phyloP scores from a whole-genome alignment of 164 flowering plant genomes.

The Houttuynia cordata region DNA sequence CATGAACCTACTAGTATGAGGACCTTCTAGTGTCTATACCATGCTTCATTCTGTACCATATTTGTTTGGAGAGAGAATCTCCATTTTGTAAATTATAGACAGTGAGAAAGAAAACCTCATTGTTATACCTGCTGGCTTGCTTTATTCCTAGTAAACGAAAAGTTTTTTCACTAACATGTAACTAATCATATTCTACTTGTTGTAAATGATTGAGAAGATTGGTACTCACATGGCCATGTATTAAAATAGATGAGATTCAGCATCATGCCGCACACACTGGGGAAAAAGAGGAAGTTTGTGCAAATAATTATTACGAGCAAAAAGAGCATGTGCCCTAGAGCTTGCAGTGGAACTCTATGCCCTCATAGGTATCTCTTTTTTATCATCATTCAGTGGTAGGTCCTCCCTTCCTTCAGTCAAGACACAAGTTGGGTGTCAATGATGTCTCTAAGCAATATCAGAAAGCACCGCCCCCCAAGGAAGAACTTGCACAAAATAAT shows the following conservation, averaged over 20 bases:
- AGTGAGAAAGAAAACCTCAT: not conserved
- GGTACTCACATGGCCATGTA: slow-evolving; percentile 13
- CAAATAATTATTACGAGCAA: too few relatives aligned
- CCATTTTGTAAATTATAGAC: not conserved
- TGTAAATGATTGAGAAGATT: slow-evolving; percentile 12
- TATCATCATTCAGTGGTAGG: slow-evolving; percentile 3
- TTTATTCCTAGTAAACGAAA: not conserved
- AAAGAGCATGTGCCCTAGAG: not conserved
- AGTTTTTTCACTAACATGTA: not conserved
- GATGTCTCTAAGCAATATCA: slow-evolving; percentile 1
- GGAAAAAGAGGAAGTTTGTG: not conserved
- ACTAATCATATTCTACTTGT: slow-evolving; percentile 6
- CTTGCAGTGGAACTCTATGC: not conserved
- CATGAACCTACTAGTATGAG: not conserved
- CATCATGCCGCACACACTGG: too few relatives aligned
- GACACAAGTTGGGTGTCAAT: slow-evolving; percentile 6
- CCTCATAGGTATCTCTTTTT: not conserved
- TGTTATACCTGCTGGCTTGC: not conserved
- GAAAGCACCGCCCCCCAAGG: not conserved
- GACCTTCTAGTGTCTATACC: not conserved
- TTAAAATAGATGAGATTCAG: slow-evolving; percentile 5
- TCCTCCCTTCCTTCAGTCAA: slow-evolving; percentile 3
- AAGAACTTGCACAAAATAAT: not conserved
- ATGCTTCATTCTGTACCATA: not conserved
- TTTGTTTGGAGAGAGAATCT: not conserved